These are phyloP conservation scores for Penicillium sp. DNA, from an alignment of 2,329 filamentous ascomycete genomes.

Conservation along the genomic window DNA sequence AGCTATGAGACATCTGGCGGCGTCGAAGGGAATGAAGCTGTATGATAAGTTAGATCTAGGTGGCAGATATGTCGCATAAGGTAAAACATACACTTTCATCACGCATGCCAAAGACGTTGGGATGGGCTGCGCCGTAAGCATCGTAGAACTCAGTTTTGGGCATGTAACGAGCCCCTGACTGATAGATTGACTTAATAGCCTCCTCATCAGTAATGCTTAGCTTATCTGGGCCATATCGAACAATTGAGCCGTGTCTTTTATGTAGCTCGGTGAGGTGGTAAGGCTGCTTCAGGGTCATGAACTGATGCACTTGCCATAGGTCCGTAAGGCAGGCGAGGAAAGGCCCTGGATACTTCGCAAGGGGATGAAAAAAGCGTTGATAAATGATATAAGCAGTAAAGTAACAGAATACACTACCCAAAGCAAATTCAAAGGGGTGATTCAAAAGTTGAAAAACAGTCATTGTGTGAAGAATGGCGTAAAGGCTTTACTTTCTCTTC, in stretches of 20 bases:
- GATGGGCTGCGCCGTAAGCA: constrained; percentile 30
- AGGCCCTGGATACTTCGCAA: constrained; percentile 32
- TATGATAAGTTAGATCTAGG: background rate
- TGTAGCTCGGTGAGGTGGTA: constrained; percentile 27
- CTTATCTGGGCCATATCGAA: constrained; percentile 33
- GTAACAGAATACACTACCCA: background rate
- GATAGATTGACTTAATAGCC: constrained; percentile 30
- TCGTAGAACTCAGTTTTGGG: constrained; percentile 39
- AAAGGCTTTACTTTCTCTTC: background rate
- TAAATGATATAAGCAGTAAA: constrained; percentile 1
- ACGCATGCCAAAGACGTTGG: constrained; percentile 37
- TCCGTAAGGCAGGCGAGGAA: constrained; percentile 34
- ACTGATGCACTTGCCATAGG: constrained; percentile 31
- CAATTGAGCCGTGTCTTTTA: constrained; percentile 25
- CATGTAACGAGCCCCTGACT: constrained; percentile 28
- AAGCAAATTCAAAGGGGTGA: background rate
- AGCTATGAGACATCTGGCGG: constrained; percentile 32
- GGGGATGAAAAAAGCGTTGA: constrained; percentile 26
- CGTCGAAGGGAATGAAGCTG: constrained; percentile 9
- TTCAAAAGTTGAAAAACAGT: background rate
- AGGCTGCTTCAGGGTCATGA: constrained; percentile 23
- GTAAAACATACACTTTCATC: constrained; percentile 23
- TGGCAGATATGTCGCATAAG: background rate
- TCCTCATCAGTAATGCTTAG: constrained; percentile 31
- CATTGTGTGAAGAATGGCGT: background rate